phyloP scores from a whole-genome alignment of 1,284 basidiomycete genomes.

The Cutaneotrichosporon mucoides region DNA sequence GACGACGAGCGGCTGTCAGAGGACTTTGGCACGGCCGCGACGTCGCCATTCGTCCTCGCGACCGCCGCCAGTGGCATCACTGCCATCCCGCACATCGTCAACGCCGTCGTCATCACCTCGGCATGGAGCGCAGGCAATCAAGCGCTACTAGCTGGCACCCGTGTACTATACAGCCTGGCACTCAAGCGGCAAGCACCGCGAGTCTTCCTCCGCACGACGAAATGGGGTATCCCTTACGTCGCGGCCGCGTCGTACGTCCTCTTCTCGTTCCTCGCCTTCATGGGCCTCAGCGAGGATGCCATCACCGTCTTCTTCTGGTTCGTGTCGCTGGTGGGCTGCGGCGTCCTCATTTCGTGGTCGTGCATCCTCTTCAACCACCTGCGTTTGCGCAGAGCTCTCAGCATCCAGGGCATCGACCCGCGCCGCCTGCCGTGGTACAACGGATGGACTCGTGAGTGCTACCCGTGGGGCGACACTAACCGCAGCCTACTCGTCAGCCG shows the following conservation, averaged over 20 bases:
- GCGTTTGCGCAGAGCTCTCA: conserved; percentile 14
- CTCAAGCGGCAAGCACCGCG: conserved; percentile 52
- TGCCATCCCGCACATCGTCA: conserved; percentile 52
- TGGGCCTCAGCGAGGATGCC: conserved; percentile 33
- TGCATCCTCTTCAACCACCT: conserved; percentile 24
- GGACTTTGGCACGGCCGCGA: conserved; percentile 57
- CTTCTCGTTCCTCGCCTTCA: conserved; percentile 44
- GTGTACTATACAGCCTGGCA: conserved; percentile 51
- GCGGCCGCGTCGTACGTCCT: conserved; percentile 30
- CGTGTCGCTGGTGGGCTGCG: conserved; percentile 27
- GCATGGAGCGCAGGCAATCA: conserved; percentile 24
- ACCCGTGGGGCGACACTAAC: background rate
- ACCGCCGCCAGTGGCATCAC: conserved; percentile 63
- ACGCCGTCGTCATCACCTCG: conserved; percentile 36
- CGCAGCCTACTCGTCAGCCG: conserved; percentile 18
- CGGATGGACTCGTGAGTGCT: conserved; percentile 27
- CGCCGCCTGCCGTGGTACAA: conserved; percentile 25
- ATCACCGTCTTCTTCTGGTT: conserved; percentile 37
- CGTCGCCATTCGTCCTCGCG: conserved; percentile 65
- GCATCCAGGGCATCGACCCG: conserved; percentile 15
- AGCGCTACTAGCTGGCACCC: conserved; percentile 25
- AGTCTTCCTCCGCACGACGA: conserved; percentile 53
- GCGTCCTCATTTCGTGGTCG: conserved; percentile 32
- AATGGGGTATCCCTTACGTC: conserved; percentile 47
- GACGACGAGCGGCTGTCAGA: conserved; percentile 15